These are phyloP conservation scores for Sporisorium graminicola DNA, from an alignment of 1,284 basidiomycete genomes.

Conservation along the genomic window DNA sequence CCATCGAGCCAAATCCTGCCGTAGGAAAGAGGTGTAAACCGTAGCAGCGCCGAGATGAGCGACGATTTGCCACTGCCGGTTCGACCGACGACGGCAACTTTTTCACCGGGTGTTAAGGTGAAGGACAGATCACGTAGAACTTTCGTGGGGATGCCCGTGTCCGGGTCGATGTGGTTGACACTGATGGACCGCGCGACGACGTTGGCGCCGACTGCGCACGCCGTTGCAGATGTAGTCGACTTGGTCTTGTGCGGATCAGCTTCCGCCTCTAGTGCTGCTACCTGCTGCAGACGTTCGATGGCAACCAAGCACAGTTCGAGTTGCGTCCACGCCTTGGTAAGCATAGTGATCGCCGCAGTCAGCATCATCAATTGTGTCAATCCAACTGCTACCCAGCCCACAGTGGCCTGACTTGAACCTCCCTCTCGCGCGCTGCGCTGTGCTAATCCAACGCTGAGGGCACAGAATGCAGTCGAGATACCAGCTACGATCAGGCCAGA, in stretches of 20 bases:
- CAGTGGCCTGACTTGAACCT: not conserved
- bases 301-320: slow-evolving; percentile 6
- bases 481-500: not conserved
- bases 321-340: slow-evolving; percentile 6
- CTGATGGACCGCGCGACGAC: not conserved
- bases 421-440: not conserved
- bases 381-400: slow-evolving; percentile 1
- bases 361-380: slow-evolving; percentile 6
- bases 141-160: not conserved
- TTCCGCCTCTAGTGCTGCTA: not conserved
- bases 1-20: not conserved
- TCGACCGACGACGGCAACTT: slow-evolving; percentile 5
- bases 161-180: not conserved
- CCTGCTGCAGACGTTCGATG: slow-evolving; percentile 8
- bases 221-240: not conserved
- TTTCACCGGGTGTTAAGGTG: slow-evolving; percentile 2
- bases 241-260: not conserved
- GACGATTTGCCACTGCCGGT: not conserved
- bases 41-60: slow-evolving; percentile 6
- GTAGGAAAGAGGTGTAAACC: not conserved
- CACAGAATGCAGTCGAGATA: not conserved
- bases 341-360: slow-evolving; percentile 1
- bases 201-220: not conserved
- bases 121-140: slow-evolving; percentile 2
- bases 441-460: not conserved